phyloP scores from a whole-genome alignment of 2,329 filamentous ascomycete genomes.

The Penicillium palitans region DNA sequence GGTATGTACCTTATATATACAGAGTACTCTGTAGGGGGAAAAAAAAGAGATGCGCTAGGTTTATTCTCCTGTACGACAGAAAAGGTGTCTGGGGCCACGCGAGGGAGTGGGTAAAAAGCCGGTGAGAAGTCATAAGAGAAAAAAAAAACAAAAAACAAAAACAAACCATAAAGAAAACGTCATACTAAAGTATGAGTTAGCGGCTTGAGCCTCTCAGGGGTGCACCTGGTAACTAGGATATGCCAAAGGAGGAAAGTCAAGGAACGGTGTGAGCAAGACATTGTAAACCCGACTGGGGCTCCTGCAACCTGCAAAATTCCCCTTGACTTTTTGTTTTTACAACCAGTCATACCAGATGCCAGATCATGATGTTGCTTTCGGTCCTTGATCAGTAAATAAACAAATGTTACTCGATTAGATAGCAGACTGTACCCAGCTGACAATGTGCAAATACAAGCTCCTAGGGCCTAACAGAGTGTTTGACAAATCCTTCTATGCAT shows the following conservation, averaged over 20 bases:
- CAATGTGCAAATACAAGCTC: conserved; percentile 5
- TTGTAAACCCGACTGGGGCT: conserved; percentile 6
- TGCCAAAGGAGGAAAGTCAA: conserved; percentile 8
- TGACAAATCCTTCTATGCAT: conserved; percentile 28
- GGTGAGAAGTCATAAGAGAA: conserved; percentile 15
- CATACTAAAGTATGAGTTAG: conserved; percentile 4
- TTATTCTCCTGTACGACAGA: conserved; percentile 19
- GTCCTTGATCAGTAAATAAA: background rate
- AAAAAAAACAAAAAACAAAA: background rate
- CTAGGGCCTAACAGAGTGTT: conserved; percentile 11
- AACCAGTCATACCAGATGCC: background rate
- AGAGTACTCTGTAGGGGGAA: background rate
- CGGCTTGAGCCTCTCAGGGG: conserved; percentile 13
- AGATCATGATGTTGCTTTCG: conserved; percentile 1
- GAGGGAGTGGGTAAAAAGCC: conserved; percentile 23
- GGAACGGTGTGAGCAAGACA: conserved; percentile 13
- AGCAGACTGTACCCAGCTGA: conserved; percentile 1
- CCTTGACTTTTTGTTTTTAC: background rate
- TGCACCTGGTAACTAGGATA: conserved; percentile 1
- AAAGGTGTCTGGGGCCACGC: conserved; percentile 20
- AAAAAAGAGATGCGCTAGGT: conserved; percentile 14
- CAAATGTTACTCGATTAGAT: background rate
- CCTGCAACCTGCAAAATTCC: conserved; percentile 7
- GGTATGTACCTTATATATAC: background rate
- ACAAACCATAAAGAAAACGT: conserved; percentile 3